phyloP scores from a whole-genome alignment of 2,329 filamentous ascomycete species.

The Ceratocystis alfenasii region DNA sequence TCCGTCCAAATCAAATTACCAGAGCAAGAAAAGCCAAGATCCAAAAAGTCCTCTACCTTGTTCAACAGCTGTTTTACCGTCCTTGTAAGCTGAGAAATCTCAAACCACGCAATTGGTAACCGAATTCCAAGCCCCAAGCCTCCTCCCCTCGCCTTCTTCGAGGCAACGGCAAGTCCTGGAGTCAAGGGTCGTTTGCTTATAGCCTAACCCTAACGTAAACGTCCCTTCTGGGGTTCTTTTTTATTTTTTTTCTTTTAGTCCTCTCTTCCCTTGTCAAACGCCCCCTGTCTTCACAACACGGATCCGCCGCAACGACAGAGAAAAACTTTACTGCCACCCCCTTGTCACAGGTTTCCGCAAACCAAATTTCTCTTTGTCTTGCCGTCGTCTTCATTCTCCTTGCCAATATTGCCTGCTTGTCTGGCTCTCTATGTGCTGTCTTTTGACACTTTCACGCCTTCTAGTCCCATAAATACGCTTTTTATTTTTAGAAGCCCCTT shows the following conservation, averaged over 20 bases:
- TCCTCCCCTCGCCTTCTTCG: not conserved
- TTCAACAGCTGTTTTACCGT: not conserved
- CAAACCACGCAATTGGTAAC: not conserved
- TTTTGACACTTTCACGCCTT: no score
- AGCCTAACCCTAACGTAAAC: not conserved
- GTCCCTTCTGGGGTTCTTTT: no score
- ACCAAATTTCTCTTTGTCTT: not conserved
- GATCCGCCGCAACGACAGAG: not conserved
- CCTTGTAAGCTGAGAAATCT: conserved; percentile 1
- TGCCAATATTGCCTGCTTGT: no score
- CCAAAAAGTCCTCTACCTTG: not conserved
- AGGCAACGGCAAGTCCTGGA: no score
- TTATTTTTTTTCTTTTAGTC: not conserved
- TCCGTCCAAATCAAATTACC: not conserved
- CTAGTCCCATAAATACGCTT: no score
- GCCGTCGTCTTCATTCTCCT: not conserved
- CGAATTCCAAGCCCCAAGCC: not conserved
- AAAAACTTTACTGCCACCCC: conserved; percentile 1
- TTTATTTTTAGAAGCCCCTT: no score
- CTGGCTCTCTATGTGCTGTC: no score
- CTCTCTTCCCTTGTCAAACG: not conserved
- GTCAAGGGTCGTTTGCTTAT: not conserved
- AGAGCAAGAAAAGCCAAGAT: not conserved
- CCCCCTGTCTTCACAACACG: not conserved
- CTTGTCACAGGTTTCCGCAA: conserved; percentile 2